A percentile compares a stretch with the other conserved stretches of the same genome.
phyloP scores from a whole-genome alignment of 2,329 filamentous ascomycete species.

The Xylaria sp. region DNA sequence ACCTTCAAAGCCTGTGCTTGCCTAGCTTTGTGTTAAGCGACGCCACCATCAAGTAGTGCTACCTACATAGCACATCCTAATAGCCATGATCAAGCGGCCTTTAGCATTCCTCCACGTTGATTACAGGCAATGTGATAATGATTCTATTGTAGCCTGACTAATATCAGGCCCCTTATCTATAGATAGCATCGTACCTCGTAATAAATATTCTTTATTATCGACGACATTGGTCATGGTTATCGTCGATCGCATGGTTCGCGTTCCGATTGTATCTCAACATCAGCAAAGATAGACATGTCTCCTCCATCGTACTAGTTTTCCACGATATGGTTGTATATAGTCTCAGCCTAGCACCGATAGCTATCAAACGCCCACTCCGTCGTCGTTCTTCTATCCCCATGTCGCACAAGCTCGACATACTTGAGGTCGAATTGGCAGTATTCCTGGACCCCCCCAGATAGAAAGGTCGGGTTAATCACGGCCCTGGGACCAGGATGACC shows the following conservation, averaged over 20 bases:
- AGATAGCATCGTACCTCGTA: not conserved
- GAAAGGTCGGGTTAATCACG: not conserved
- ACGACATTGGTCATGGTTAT: not conserved
- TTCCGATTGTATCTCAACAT: constrained; percentile 1
- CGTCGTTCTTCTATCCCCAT: not conserved
- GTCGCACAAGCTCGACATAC: not conserved
- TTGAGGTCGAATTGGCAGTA: constrained; percentile 26
- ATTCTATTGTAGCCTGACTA: not conserved
- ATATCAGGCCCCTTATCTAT: not conserved
- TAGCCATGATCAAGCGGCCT: not conserved
- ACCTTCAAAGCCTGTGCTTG: not conserved
- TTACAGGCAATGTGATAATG: not conserved
- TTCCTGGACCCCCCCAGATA: not conserved
- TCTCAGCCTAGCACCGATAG: constrained; percentile 27
- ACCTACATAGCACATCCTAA: too few species aligned
- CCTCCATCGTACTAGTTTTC: too few species aligned
- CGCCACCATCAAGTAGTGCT: not conserved
- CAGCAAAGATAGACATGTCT: not conserved
- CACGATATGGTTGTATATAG: not conserved
- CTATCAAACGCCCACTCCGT: constrained; percentile 30
- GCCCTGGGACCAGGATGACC: not conserved
- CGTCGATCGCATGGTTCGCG: constrained; percentile 27
- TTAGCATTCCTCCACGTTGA: not conserved
- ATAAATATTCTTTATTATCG: not conserved
- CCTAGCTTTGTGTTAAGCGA: not conserved